These are phyloP conservation scores for Heimioporus sp. DNA, from an alignment of 768 basidiomycete genomes.

Conservation along the genomic window DNA sequence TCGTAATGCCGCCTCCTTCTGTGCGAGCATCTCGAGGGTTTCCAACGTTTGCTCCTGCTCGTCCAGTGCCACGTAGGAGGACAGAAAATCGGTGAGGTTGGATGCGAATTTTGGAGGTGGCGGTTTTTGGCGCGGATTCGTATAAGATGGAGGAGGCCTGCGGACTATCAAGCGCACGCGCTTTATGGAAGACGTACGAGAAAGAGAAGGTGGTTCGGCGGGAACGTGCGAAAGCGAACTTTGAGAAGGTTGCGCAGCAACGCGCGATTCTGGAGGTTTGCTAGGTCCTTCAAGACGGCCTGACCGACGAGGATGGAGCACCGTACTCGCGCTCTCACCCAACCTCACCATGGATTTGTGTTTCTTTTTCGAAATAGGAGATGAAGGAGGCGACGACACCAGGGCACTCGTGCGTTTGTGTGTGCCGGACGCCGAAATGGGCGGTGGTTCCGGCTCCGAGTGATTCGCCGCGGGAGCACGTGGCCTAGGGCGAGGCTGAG, in stretches of 20 bases:
- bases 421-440: conserved; percentile 8
- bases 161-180: conserved; percentile 68
- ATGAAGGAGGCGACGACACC: conserved; percentile 14
- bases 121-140: conserved; percentile 70
- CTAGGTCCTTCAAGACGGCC: conserved; percentile 16
- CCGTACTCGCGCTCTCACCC: conserved; percentile 4
- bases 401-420: conserved; percentile 29
- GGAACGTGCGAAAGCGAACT: background rate
- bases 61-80: conserved; percentile 58
- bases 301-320: conserved; percentile 15
- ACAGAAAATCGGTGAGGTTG: conserved; percentile 56
- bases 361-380: conserved; percentile 24
- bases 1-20: conserved; percentile 42
- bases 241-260: background rate
- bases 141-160: conserved; percentile 54
- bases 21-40: conserved; percentile 36
- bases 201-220: background rate
- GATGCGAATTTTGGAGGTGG: conserved; percentile 47
- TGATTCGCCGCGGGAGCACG: conserved; percentile 1
- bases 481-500: conserved; percentile 8
- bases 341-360: conserved; percentile 17
- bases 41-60: conserved; percentile 46
- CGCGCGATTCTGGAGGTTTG: conserved; percentile 9
- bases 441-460: conserved; percentile 3
- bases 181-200: conserved; percentile 40